Evolutionary conservation across 1,284 basidiomycete genomes (phyloP), one percentile per base, ranked within the genome.

Genomic region (Lentinus polychrous): DNA sequence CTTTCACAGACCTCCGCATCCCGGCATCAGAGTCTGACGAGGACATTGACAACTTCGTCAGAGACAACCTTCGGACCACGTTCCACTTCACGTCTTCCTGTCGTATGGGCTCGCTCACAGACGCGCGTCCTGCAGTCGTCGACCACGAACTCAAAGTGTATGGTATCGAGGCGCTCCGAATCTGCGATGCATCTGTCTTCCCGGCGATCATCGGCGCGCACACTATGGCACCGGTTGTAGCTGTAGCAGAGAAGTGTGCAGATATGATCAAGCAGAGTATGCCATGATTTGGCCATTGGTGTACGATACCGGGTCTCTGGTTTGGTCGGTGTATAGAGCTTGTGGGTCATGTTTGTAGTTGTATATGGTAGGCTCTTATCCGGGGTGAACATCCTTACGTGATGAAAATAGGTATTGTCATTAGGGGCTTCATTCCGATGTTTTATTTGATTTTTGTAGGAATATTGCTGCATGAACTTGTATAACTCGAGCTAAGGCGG

Each of bases 91-190:
- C 63, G 5, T 66, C 60, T 8, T 66, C 66, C 8, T 70, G 68
- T 50, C 55, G 68, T 3, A 70, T 70, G 69, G 74, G 67, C 14
- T 59, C 57, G 4, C 63, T 58, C 38, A 43, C 60, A 32, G 62
- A 63, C 39, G 15, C 44, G 0, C 48, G 52, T 22, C 46, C 56
- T 6, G 74, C 72, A 1, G 78, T 80, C 0, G 67, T 81, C 8
- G 76, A 81, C 50, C 57, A 71, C 6, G 58, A 71, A 52, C 60
- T 82, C 45, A 56, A 62, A 12, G 77, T 83, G n/a, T 70, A 76
- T 49, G 78, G 78, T 1, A 57, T 68, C 1, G 48, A 51, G 6
- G 66, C 68, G 3, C 53, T 76, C 49, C 58, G 72, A 1, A 59
- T 74, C 22, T 67, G 63, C 34, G 73, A 75, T 46, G 65, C 69